Evolutionary conservation across 202 grass and related monocot species (phyloP), one percentile per base, ranked within the genome.

Genomic region (Dendrocalamus latiflorus): DNA sequence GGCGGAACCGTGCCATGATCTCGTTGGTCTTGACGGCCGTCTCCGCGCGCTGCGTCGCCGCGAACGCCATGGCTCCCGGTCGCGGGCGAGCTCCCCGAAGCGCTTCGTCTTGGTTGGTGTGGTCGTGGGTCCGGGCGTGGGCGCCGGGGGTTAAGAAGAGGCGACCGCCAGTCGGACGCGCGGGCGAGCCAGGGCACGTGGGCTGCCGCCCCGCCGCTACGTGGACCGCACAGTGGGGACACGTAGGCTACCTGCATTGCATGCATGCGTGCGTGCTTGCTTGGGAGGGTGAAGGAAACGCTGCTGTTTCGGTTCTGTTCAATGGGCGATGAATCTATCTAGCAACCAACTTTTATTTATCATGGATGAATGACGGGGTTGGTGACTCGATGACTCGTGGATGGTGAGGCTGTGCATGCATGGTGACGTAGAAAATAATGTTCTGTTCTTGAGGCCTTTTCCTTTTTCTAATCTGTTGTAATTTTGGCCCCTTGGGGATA

Each of bases 1-100:
- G 86, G 2, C 93, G 86, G 69, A 89, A 93, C 58, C 84, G 82
- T 9, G 93, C 77, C 90, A 93, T 91, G 80, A 85, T 87, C 77
- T 89, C 81, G 20, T 76, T 61, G 34, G 87, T 65, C 56, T 88
- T 90, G 36, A 66, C 76, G 48, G 72, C 77, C 33, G 55, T 33
- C 45, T 94, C 75, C 67, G 85, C 72, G 15, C 71, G 43, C 14
- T 81, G 55, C 50, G 85, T 39, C 50, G 33, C 75, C 63, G 81
- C 76, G 59, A 58, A 65, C 21, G 71, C 58, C 34, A 66, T 75
- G 5, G 65, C 60, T 66, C 26, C 50, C 50, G 6, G 50, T 53
- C 17, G 17, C 17, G 17, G 17, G 17, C 12, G 50, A 57, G 9
- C 7, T 6, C 6, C 54, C 0, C 20, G 41, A 34, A 41, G 5